Evolutionary conservation across 139 green algal species (phyloP), one percentile per base, ranked within the genome.

Genomic region (Helicosporidium sp.): DNA sequence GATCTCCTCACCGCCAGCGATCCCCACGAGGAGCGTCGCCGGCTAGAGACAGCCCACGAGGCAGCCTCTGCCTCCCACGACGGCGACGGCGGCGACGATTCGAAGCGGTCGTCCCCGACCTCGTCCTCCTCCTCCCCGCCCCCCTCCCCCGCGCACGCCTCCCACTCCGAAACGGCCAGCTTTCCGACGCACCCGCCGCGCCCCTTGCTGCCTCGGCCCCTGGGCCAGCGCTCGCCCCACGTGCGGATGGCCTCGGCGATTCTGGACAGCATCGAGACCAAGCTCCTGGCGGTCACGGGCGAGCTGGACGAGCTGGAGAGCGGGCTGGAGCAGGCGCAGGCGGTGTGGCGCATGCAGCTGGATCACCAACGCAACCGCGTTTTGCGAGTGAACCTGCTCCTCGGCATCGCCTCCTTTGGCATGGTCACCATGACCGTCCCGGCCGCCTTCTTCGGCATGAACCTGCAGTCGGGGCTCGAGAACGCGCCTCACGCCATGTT

Each of bases 341-440:
- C 65, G 25, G 57, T 76, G 41, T 76, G 68, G 68, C 55, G 58
- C 51, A 75, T 76, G 64, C 60, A 70, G 46, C 60, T 76, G 20
- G 61, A 66, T 34, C 51, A 66, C 52, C 65, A 64, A 27, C 52
- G 68, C 29, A 76, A 76, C 56, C 45, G 67, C 16, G 69, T 75
- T 41, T 58, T 76, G 49, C 52, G 65, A 1, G 47, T 76, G 35
- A 69, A 75, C 46, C 49, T 76, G 18, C 36, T 75, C 1, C 57
- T 69, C 37, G 52, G 31, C 16, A 44, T 74, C 19, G 48, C 56
- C 6, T 52, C 41, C 17, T 54, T 76, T 18, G 49, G 52, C 3
- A 26, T 58, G 5, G 45, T 72, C 25, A 24, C 55, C 7, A 46
- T 24, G 27, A 69, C 59, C 12, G 52, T 75, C 18, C 68, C 68